These are phyloP conservation scores for Apiotrichum laibachii DNA, from an alignment of 1,284 basidiomycete genomes.

Conservation along the genomic window DNA sequence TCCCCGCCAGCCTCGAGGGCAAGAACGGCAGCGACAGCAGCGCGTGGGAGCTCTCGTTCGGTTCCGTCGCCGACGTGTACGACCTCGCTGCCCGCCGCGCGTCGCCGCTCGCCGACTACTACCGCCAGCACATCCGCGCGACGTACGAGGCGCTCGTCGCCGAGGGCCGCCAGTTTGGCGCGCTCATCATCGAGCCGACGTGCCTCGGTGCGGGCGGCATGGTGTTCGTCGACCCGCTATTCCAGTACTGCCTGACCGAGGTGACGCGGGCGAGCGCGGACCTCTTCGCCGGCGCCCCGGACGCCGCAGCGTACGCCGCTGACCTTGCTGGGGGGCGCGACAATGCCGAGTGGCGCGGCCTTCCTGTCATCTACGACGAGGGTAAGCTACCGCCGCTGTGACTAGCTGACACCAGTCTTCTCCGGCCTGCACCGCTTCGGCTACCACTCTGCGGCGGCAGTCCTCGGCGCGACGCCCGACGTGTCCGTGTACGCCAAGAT, in stretches of 20 bases:
- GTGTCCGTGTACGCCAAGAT: constrained; percentile 92
- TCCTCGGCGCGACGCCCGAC: constrained; percentile 74
- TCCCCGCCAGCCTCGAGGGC: constrained; percentile 24
- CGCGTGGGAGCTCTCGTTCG: constrained; percentile 45
- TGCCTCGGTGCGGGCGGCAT: constrained; percentile 96
- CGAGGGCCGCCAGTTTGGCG: constrained; percentile 56
- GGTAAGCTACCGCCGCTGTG: constrained; percentile 26
- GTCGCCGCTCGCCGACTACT: constrained; percentile 63
- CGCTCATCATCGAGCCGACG: constrained; percentile 85
- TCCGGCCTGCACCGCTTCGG: constrained; percentile 86
- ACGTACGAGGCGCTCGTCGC: constrained; percentile 58
- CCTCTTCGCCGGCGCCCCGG: constrained; percentile 47
- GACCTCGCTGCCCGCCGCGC: constrained; percentile 64
- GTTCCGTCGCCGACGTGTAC: constrained; percentile 66
- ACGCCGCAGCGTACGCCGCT: not conserved
- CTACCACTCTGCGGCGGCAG: constrained; percentile 61
- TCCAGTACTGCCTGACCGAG: constrained; percentile 84
- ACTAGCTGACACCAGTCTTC: constrained; percentile 61
- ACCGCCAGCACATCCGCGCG: constrained; percentile 62
- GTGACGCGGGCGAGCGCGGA: constrained; percentile 62
- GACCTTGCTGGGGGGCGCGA: not conserved
- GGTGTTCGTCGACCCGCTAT: constrained; percentile 96
- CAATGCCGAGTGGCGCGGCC: constrained; percentile 57
- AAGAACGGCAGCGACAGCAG: not conserved
- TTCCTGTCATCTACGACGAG: constrained; percentile 94